phyloP scores from a whole-genome alignment of 2,329 filamentous ascomycete genomes.

The Graphilbum ipis-grandicollis region DNA sequence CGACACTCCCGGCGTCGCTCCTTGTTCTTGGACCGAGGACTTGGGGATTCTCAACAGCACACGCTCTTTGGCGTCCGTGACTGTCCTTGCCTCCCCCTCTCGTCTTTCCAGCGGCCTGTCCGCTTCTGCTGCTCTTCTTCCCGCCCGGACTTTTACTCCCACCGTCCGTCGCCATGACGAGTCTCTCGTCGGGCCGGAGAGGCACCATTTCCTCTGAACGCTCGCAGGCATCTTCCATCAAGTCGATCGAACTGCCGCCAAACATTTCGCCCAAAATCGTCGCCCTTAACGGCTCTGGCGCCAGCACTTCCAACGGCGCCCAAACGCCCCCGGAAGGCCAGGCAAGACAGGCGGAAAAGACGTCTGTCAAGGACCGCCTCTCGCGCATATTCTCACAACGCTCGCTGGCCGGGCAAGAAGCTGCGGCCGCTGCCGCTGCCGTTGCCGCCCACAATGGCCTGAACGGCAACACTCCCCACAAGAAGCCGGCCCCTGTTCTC shows the following conservation, averaged over 20 bases:
- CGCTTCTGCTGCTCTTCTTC: neutral
- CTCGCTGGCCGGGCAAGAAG: slow-evolving; percentile 13
- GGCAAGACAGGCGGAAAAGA: slow-evolving; percentile 29
- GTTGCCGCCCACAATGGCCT: slow-evolving; percentile 10
- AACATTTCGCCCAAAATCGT: slow-evolving; percentile 22
- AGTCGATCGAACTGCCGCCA: slow-evolving; percentile 23
- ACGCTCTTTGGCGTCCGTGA: slow-evolving; percentile 1
- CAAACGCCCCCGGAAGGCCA: slow-evolving; percentile 9
- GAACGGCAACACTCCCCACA: neutral
- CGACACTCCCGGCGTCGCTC: neutral
- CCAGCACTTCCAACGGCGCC: slow-evolving; percentile 17
- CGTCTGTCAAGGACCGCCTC: slow-evolving; percentile 45
- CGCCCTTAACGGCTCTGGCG: slow-evolving; percentile 14
- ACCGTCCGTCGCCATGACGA: slow-evolving; percentile 13
- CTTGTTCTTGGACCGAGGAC: neutral
- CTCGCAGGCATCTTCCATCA: slow-evolving; percentile 32
- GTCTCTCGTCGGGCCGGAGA: slow-evolving; percentile 12
- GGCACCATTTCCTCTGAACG: slow-evolving; percentile 24
- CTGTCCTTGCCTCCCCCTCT: neutral
- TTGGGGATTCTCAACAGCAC: slow-evolving; percentile 2
- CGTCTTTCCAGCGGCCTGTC: too few species aligned
- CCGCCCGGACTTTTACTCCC: too few species aligned
- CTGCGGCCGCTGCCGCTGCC: slow-evolving; percentile 11
- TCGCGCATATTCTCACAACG: slow-evolving; percentile 43
- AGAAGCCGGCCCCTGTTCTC: too few species aligned